Evolutionary conservation across 495 filamentous ascomycete species (phyloP).

Genomic region (Penicillium canescens): DNA sequence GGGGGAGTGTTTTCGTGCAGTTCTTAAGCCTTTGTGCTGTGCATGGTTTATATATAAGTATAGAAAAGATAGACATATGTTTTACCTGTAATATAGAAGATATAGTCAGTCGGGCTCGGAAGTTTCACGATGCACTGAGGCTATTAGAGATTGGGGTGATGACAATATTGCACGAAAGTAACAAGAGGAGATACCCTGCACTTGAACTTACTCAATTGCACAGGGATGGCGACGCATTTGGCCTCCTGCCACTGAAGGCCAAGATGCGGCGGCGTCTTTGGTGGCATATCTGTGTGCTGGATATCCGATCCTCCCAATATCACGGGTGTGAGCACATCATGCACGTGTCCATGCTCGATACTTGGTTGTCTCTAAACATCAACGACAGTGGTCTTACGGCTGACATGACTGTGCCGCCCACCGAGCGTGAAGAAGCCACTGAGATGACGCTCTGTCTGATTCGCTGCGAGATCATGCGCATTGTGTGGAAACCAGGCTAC

Average conservation of each 20-base stretch:
- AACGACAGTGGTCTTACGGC: slow-evolving; percentile 70
- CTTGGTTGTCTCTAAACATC: slow-evolving; percentile 65
- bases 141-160: too few species aligned
- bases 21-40: slow-evolving; percentile 1
- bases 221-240: slow-evolving; percentile 63
- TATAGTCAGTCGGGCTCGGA: too few species aligned
- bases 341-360: slow-evolving; percentile 63
- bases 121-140: too few species aligned
- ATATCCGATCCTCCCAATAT: slow-evolving; percentile 71
- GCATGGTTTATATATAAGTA: too few species aligned
- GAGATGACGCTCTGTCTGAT: slow-evolving; percentile 80
- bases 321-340: slow-evolving; percentile 67
- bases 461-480: slow-evolving; percentile 47
- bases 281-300: slow-evolving; percentile 75
- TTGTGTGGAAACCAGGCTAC: slow-evolving; percentile 30
- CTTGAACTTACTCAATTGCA: slow-evolving; percentile 53
- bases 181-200: too few species aligned
- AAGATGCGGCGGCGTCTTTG: slow-evolving; percentile 71
- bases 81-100: too few species aligned
- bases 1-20: slow-evolving; percentile 48
- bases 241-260: slow-evolving; percentile 61
- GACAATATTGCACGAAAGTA: too few species aligned
- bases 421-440: slow-evolving; percentile 58
- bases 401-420: slow-evolving; percentile 56
- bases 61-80: too few species aligned